Conservation (phyloP, 495 filamentous ascomycete species). For the Daldinia grandis region DNA sequence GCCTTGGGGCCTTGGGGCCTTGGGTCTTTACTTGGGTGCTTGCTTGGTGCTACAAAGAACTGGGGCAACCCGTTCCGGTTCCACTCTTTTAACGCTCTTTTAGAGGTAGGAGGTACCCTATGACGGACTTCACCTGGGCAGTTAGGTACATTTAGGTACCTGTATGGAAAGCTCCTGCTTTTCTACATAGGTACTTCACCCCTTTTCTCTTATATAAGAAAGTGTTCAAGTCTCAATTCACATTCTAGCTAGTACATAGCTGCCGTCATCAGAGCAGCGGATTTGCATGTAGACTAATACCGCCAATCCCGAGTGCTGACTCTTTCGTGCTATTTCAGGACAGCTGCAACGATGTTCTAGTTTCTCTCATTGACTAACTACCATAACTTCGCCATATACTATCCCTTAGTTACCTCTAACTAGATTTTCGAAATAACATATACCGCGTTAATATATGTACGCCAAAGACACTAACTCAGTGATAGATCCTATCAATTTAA, state of each 20-base stretch:
- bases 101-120: background rate
- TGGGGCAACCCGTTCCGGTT: background rate
- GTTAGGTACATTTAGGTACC: background rate
- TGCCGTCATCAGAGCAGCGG: too few species aligned
- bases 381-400: too few species aligned
- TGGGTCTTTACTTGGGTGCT: background rate
- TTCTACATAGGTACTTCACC: background rate
- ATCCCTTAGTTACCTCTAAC: background rate
- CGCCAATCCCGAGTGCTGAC: too few species aligned
- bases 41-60: background rate
- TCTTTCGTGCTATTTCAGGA: too few species aligned
- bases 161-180: too few species aligned
- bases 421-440: background rate
- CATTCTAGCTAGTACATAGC: too few species aligned
- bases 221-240: too few species aligned
- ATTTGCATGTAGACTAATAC: too few species aligned
- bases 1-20: background rate
- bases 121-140: background rate
- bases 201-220: background rate
- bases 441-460: background rate
- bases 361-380: too few species aligned
- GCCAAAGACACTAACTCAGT: background rate
- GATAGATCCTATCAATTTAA: too few species aligned
- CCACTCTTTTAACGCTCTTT: conserved; percentile 3
- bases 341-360: too few species aligned